phyloP scores from a whole-genome alignment of 2,329 filamentous ascomycete species.

The Thielaviopsis euricoi region DNA sequence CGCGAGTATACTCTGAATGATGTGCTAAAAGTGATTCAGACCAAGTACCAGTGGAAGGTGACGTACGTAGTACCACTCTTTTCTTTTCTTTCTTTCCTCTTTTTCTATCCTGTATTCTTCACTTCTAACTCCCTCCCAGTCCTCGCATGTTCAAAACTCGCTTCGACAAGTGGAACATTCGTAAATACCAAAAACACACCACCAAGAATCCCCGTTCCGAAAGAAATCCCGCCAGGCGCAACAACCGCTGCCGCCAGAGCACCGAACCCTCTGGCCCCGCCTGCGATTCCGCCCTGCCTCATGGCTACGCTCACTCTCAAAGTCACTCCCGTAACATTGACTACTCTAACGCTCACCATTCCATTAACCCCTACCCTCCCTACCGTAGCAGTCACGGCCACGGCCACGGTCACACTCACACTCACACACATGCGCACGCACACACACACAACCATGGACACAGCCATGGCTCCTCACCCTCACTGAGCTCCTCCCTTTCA shows the following conservation, averaged over 20 bases:
- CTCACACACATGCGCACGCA: not conserved
- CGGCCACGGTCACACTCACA: no score
- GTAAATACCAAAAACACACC: constrained; percentile 10
- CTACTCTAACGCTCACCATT: no score
- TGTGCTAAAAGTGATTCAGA: constrained; percentile 8
- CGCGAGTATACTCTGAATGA: constrained; percentile 10
- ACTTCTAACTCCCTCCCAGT: not conserved
- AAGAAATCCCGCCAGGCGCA: not conserved
- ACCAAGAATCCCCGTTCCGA: not conserved
- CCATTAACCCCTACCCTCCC: no score
- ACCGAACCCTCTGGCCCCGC: not conserved
- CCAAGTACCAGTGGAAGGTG: constrained; percentile 9
- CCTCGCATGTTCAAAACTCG: constrained; percentile 12
- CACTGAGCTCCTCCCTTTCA: not conserved
- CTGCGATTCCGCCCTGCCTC: not conserved
- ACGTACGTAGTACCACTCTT: constrained; percentile 6
- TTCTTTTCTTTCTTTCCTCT: not conserved
- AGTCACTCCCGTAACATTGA: no score
- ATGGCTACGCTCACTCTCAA: not conserved
- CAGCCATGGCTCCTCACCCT: not conserved
- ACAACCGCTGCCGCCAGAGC: not conserved
- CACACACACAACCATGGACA: not conserved
- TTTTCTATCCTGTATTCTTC: not conserved
- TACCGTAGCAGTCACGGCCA: no score
- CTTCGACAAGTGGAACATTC: constrained; percentile 11